Percentiles rank a stretch among this genome's conserved stretches.
These are phyloP conservation scores for Thielaviopsis ethacetica DNA, from an alignment of 2,329 filamentous ascomycete species.

Conservation along the genomic window DNA sequence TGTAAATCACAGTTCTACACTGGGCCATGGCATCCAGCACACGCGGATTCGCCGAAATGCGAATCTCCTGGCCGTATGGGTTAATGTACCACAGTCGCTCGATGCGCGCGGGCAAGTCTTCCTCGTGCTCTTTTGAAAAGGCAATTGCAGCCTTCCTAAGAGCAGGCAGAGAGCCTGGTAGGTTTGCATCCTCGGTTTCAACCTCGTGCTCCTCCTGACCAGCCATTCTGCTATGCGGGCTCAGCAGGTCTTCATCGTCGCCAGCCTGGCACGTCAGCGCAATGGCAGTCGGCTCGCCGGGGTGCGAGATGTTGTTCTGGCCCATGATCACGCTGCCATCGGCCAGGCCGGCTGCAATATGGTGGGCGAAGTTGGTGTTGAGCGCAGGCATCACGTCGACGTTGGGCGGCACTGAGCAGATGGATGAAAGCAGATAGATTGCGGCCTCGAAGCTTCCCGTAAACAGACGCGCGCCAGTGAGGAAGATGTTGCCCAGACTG, in stretches of 20 bases:
- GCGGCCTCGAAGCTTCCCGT: conserved; percentile 84
- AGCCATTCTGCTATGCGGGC: conserved; percentile 25
- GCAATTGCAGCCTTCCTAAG: conserved; percentile 66
- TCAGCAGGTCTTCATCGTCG: conserved; percentile 4
- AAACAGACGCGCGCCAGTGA: conserved; percentile 76
- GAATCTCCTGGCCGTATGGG: conserved; percentile 92
- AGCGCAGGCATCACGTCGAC: conserved; percentile 76
- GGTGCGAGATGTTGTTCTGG: conserved; percentile 86
- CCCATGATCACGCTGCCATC: conserved; percentile 70
- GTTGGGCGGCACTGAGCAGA: conserved; percentile 65
- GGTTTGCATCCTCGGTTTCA: conserved; percentile 60
- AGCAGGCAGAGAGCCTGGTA: conserved; percentile 65
- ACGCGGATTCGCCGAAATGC: conserved; percentile 65
- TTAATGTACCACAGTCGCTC: conserved; percentile 92
- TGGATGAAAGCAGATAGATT: conserved; percentile 75
- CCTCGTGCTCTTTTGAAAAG: conserved; percentile 61
- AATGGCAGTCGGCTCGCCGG: conserved; percentile 44
- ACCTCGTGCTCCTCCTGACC: conserved; percentile 45
- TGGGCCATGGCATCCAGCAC: conserved; percentile 51
- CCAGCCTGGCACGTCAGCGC: conserved; percentile 16
- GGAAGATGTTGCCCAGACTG: conserved; percentile 63
- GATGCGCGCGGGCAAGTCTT: conserved; percentile 64
- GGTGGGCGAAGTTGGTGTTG: conserved; percentile 88
- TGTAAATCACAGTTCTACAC: conserved; percentile 64
- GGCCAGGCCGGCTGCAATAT: conserved; percentile 70